These are phyloP conservation scores for Globisporangium cederbergense DNA, from an alignment of 352 stramenopile genomes.

Conservation along the genomic window DNA sequence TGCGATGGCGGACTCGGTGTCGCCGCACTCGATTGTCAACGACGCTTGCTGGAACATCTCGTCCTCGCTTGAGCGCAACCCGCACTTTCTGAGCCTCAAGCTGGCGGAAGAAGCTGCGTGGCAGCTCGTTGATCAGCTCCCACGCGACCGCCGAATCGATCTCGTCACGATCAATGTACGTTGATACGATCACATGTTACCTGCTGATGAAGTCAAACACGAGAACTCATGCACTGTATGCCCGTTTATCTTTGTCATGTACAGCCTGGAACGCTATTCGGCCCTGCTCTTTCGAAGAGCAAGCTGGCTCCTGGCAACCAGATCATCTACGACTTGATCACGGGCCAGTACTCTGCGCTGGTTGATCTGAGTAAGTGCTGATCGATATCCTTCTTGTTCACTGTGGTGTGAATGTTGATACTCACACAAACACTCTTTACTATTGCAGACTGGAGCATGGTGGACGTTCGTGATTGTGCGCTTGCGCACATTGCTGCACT, in stretches of 20 bases:
- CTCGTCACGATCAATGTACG: constrained; percentile 85
- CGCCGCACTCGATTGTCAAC: constrained; percentile 76
- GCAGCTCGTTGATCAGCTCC: constrained; percentile 85
- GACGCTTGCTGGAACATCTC: constrained; percentile 85
- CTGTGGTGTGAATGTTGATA: background rate
- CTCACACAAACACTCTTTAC: constrained; percentile 1
- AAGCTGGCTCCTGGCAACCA: constrained; percentile 83
- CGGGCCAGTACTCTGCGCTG: constrained; percentile 81
- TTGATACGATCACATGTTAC: background rate
- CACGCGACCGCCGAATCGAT: constrained; percentile 76
- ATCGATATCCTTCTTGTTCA: background rate
- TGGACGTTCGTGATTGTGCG: constrained; percentile 84
- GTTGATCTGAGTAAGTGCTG: constrained; percentile 72
- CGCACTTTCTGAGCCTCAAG: constrained; percentile 86
- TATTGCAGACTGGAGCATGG: constrained; percentile 73
- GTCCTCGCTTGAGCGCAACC: constrained; percentile 80
- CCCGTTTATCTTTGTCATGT: background rate
- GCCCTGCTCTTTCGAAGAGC: constrained; percentile 76
- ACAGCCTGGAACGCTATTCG: constrained; percentile 78
- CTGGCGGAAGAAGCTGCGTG: constrained; percentile 84
- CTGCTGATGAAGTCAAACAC: background rate
- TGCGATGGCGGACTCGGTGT: constrained; percentile 80
- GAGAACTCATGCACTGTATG: background rate
- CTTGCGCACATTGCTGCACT: constrained; percentile 75
- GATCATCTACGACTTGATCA: constrained; percentile 86